Evolutionary conservation across 176 grass and related monocot genomes (phyloP).

Genomic region (Phoenix roebelenii): DNA sequence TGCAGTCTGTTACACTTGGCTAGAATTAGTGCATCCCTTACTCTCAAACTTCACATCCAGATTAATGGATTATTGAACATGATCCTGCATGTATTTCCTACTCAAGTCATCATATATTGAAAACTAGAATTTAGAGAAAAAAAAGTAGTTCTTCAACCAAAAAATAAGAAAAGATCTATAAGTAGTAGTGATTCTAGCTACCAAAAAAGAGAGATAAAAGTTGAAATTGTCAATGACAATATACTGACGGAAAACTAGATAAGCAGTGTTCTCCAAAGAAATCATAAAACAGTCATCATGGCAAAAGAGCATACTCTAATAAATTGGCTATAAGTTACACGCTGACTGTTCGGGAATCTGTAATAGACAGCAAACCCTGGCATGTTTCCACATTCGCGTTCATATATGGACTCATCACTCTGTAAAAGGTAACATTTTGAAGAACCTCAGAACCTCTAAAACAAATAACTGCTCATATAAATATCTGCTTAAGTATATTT

Average conservation of each 20-base stretch:
- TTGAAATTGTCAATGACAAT: not conserved
- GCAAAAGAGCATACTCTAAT: conserved; percentile 48
- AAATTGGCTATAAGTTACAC: conserved; percentile 75
- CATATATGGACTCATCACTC: conserved; percentile 96
- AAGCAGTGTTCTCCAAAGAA: conserved; percentile 1
- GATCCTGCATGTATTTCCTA: too few species aligned
- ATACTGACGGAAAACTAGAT: not conserved
- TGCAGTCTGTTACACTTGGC: too few species aligned
- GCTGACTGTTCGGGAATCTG: conserved; percentile 79
- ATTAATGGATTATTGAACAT: too few species aligned
- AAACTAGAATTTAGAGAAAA: too few species aligned
- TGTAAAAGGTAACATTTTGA: conserved; percentile 27
- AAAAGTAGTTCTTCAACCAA: too few species aligned
- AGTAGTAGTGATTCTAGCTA: too few species aligned
- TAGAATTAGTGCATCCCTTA: too few species aligned
- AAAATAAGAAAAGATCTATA: too few species aligned
- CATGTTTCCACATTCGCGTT: conserved; percentile 93
- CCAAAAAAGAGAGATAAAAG: not conserved
- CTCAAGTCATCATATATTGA: too few species aligned
- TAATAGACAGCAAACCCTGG: conserved; percentile 85
- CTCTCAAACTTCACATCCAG: too few species aligned
- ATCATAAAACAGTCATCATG: conserved; percentile 19
- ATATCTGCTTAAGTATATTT: too few species aligned
- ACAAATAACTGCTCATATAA: conserved; percentile 1
- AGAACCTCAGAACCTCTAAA: conserved; percentile 21